A percentile compares a stretch with the other conserved stretches of the same genome.
These are phyloP conservation scores for Hyaloscypha finlandica DNA, from an alignment of 495 filamentous ascomycete species.

Conservation along the genomic window DNA sequence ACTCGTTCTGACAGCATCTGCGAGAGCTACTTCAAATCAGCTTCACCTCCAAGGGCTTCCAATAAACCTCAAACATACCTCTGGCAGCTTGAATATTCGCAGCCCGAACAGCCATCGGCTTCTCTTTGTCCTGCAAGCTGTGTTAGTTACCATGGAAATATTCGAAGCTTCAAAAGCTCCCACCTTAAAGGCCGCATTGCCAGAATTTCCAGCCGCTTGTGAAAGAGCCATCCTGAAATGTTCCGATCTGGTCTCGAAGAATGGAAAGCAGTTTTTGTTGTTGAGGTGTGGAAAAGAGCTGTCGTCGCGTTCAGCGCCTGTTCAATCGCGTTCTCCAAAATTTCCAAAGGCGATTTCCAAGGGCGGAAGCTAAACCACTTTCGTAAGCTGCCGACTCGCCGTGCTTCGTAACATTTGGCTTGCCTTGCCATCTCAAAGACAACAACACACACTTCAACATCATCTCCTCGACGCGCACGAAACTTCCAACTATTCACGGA, in stretches of 20 bases:
- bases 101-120: slow-evolving; percentile 92
- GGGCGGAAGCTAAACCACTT: slow-evolving; percentile 4
- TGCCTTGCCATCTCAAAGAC: slow-evolving; percentile 21
- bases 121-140: slow-evolving; percentile 83
- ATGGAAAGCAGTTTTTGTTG: slow-evolving; percentile 4
- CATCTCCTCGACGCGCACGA: slow-evolving; percentile 1
- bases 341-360: slow-evolving; percentile 15
- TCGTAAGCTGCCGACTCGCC: background rate
- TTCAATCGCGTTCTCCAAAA: slow-evolving; percentile 23
- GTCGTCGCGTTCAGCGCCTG: slow-evolving; percentile 26
- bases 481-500: background rate
- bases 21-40: slow-evolving; percentile 63
- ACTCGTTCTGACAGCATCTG: slow-evolving; percentile 91
- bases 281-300: slow-evolving; percentile 2
- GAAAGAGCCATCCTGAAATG: slow-evolving; percentile 65
- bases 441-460: slow-evolving; percentile 12
- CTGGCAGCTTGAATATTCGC: slow-evolving; percentile 96
- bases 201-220: slow-evolving; percentile 52
- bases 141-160: slow-evolving; percentile 50
- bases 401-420: slow-evolving; percentile 16
- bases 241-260: slow-evolving; percentile 1
- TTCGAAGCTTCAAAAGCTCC: slow-evolving; percentile 33
- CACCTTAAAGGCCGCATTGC: slow-evolving; percentile 82
- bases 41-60: background rate
- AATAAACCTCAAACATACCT: slow-evolving; percentile 56